These are phyloP conservation scores for Pascua sp. DNA, from an alignment of 1,284 basidiomycete species.

Conservation along the genomic window DNA sequence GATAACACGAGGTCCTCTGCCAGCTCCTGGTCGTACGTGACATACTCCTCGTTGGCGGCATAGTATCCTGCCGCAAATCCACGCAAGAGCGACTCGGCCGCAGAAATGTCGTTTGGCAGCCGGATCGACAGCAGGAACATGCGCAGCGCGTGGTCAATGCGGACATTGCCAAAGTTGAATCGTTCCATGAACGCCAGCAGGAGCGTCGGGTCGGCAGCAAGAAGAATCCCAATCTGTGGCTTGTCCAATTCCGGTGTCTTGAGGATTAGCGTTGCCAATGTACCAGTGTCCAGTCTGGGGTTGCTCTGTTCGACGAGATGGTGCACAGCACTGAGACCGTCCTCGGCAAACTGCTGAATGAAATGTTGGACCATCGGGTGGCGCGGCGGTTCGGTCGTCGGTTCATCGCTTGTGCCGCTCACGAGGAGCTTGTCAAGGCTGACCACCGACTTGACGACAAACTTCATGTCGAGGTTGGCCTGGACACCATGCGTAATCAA, in stretches of 20 bases:
- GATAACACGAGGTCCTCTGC: slow-evolving; percentile 75
- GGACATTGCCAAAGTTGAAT: slow-evolving; percentile 76
- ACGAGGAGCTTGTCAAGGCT: slow-evolving; percentile 59
- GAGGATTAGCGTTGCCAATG: slow-evolving; percentile 78
- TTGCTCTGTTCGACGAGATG: slow-evolving; percentile 57
- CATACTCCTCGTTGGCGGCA: slow-evolving; percentile 72
- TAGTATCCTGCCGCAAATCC: slow-evolving; percentile 86
- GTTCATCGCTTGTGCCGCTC: slow-evolving; percentile 34
- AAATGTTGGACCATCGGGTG: slow-evolving; percentile 67
- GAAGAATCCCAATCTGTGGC: slow-evolving; percentile 74
- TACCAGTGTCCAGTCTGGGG: slow-evolving; percentile 59
- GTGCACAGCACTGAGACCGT: slow-evolving; percentile 68
- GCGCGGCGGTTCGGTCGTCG: slow-evolving; percentile 39
- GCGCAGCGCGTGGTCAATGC: slow-evolving; percentile 84
- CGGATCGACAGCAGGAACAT: slow-evolving; percentile 79
- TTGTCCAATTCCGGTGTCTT: slow-evolving; percentile 79
- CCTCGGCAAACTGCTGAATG: slow-evolving; percentile 66
- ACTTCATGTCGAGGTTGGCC: slow-evolving; percentile 73
- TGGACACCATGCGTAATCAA: slow-evolving; percentile 56
- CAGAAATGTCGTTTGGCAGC: slow-evolving; percentile 56
- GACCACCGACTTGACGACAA: slow-evolving; percentile 82
- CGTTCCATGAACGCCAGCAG: slow-evolving; percentile 79
- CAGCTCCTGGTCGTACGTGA: slow-evolving; percentile 73
- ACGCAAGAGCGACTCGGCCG: slow-evolving; percentile 60
- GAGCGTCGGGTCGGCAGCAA: slow-evolving; percentile 69